Evolutionary conservation across 495 filamentous ascomycete genomes (phyloP).

Genomic region (Penicillium psychrofluorescens): DNA sequence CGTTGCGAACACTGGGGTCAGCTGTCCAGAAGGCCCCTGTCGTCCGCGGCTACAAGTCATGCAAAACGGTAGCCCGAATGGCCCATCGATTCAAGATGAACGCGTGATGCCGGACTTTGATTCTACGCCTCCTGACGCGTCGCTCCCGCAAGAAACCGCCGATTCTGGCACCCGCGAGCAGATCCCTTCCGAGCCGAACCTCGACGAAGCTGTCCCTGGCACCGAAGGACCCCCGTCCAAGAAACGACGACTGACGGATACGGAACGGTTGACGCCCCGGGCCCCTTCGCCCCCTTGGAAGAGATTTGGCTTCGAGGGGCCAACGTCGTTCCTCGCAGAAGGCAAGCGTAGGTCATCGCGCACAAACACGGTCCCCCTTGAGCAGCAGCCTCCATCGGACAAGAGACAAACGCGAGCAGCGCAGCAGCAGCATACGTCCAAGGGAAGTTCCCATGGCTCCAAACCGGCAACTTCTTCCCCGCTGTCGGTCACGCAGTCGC

Average conservation of each 20-base stretch:
- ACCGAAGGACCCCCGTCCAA: constrained; percentile 58
- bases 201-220: constrained; percentile 25
- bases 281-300: constrained; percentile 87
- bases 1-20: constrained; percentile 62
- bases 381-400: constrained; percentile 56
- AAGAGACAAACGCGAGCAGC: constrained; percentile 52
- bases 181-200: constrained; percentile 23
- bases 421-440: constrained; percentile 21
- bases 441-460: constrained; percentile 13
- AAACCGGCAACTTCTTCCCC: constrained; percentile 28
- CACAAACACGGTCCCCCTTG: constrained; percentile 66
- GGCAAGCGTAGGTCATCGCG: constrained; percentile 82
- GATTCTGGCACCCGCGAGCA: constrained; percentile 22
- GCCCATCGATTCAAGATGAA: constrained; percentile 41
- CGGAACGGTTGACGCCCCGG: constrained; percentile 42
- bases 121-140: constrained; percentile 15
- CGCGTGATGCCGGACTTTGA: constrained; percentile 30
- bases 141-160: constrained; percentile 15
- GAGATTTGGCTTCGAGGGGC: constrained; percentile 76
- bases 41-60: constrained; percentile 47
- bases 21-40: constrained; percentile 38
- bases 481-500: constrained; percentile 24
- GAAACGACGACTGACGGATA: constrained; percentile 59
- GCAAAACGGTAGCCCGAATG: constrained; percentile 49
- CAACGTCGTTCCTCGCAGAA: constrained; percentile 73